Evolutionary conservation across 352 stramenopile genomes (phyloP), one percentile per base, ranked within the genome.

Genomic region (Aphanomyces invadans): DNA sequence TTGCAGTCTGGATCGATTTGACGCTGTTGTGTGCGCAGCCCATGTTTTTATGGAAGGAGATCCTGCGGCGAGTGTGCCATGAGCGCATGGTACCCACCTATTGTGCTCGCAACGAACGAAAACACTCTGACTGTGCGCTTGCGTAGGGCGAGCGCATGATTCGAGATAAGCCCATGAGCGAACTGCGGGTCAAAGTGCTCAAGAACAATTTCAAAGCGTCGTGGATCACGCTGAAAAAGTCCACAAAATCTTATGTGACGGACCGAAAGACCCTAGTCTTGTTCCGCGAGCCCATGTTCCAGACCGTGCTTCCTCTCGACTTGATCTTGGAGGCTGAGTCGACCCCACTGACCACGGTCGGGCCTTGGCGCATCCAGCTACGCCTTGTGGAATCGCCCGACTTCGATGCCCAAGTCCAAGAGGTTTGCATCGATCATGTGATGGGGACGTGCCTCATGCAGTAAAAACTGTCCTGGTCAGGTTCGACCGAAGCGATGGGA

Each of bases 1-100:
- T 82, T 11, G 84, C 82, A 0, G 82, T 93, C 53, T 91, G 80
- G 81, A 57, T 91, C 23, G 74, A 90, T 72, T 85, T 78, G 51
- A 67, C 73, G n/a, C 66, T 78, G 21, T 71, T 92, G 3, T 31
- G 51, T 2, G 42, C 73, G 29, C 83, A 92, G 60, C 81, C 83
- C 5, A 88, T 90, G 26, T 92, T 95, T 60, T 75, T 95, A 52
- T 95, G 86, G 84, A 93, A 92, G 63, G 80, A 92, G 67, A 77
- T 92, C n/a, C 78, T 95, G 38, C 84, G 83, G 21, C 75, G 83
- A 9, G 73, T 95, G 15, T 93, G 86, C 68, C 86, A 93, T 71
- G 74, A 72, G 4, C 70, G 83, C 62, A 87, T 93, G 80, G 49
- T 57, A 57, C 19, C 7, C 11, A 19, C 44, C 9, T 17, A 45